These are phyloP conservation scores for Cubamyces sp. DNA, from an alignment of 768 basidiomycete species.

Conservation along the genomic window DNA sequence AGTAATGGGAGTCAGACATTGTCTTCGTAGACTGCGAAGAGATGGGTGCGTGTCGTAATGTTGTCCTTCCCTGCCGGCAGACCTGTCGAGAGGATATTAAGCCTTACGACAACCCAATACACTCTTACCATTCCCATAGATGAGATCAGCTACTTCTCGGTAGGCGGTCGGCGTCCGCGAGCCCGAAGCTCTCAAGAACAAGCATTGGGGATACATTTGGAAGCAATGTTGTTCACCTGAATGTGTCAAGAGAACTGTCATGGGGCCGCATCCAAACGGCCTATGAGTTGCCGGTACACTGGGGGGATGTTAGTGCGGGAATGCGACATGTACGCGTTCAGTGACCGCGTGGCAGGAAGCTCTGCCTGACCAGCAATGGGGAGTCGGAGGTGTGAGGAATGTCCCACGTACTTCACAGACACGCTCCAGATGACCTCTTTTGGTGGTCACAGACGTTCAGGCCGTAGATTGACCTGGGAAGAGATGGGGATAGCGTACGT, in stretches of 20 bases:
- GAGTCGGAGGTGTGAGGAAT: background rate
- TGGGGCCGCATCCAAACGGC: background rate
- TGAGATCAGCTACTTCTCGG: background rate
- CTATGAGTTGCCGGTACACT: background rate
- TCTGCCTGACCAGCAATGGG: background rate
- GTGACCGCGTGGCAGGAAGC: conserved; percentile 15
- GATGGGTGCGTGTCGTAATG: background rate
- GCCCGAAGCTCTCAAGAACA: background rate
- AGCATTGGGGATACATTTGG: background rate
- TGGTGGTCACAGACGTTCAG: no score
- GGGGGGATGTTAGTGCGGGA: conserved; percentile 3
- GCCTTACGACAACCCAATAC: background rate
- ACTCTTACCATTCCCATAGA: background rate
- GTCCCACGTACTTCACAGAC: background rate
- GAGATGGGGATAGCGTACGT: background rate
- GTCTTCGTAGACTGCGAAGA: background rate
- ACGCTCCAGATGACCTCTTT: background rate
- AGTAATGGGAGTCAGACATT: background rate
- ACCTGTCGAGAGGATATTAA: background rate
- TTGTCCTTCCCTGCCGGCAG: background rate
- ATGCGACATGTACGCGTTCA: background rate
- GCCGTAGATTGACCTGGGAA: no score
- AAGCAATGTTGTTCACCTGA: background rate
- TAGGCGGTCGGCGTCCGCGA: background rate
- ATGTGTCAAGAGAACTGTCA: background rate